Evolutionary conservation across 495 filamentous ascomycete genomes (phyloP), one percentile per base, ranked within the genome.

Genomic region (Stereocaulon alpinum): DNA sequence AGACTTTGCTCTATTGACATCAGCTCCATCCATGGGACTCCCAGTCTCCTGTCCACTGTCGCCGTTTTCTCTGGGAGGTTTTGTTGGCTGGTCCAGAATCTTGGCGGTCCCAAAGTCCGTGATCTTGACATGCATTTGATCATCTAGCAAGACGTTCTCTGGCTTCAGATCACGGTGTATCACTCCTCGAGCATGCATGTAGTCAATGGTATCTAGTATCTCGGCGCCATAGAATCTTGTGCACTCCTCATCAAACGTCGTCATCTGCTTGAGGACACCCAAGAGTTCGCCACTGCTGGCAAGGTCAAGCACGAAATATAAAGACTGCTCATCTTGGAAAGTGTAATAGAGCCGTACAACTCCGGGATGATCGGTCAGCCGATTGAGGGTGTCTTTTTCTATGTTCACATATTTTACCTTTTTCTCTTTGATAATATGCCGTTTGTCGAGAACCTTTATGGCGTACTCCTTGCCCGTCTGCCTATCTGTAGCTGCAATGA

Each of bases 341-440:
- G 94, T 99, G 73, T 99, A 99, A 67, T 96, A 99, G 42, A 99
- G 80, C 57, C 94, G 86, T 55, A 99, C 91, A 64, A 99, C 90
- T 12, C 94, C 94, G 10, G 94, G 94, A 67, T 99, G 94, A 53
- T 97, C 93, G 17, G 90, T 96, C 55, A 99, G 75, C 60, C 91
- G 85, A 68, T 99, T 99, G 40, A 99, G 78, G 11, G 94, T 96
- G 72, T 99, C 91, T 74, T 95, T 96, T 74, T 99, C 94, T 63
- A 99, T 97, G 71, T 96, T 96, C 69, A 99, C 94, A 70, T 99
- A 99, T 76, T 99, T 99, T 63, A 99, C 94, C 77, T 99, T 99
- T 72, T 92, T 96, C 74, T 99, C 94, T 75, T 96, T 97, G 77
- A 99, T 97, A 66, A 99, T 99, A 72, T 99, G 94, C 63, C 90